These are phyloP conservation scores for Talaromyces sp. DNA, from an alignment of 2,329 filamentous ascomycete genomes.

Conservation along the genomic window DNA sequence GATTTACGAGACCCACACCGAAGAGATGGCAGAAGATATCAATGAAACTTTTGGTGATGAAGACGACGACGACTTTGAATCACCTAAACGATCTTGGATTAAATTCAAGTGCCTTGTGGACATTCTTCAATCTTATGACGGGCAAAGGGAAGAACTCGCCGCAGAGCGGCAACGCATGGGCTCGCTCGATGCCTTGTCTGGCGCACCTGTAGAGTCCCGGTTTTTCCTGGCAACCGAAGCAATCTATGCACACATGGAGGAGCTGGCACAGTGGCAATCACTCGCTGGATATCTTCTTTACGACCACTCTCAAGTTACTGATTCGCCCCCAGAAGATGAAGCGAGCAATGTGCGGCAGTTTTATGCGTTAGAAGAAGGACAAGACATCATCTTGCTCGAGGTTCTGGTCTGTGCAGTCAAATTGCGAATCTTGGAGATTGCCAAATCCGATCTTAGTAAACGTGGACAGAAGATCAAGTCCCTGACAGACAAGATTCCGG, in stretches of 20 bases:
- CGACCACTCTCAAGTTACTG: conserved; percentile 69
- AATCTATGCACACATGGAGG: conserved; percentile 74
- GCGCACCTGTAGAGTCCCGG: conserved; percentile 66
- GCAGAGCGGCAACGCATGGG: conserved; percentile 18
- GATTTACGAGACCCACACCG: conserved; percentile 69
- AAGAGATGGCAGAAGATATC: conserved; percentile 76
- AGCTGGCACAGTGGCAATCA: conserved; percentile 81
- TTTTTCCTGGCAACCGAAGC: conserved; percentile 82
- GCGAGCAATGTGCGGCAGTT: conserved; percentile 63
- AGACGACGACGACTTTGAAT: conserved; percentile 64
- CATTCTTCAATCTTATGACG: conserved; percentile 74
- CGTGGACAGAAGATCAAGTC: conserved; percentile 53
- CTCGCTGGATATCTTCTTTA: conserved; percentile 86
- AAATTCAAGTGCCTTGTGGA: conserved; percentile 87
- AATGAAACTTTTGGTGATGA: conserved; percentile 72
- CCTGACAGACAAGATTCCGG: conserved; percentile 57
- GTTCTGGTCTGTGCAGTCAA: conserved; percentile 80
- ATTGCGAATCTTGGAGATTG: conserved; percentile 60
- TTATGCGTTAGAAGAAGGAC: conserved; percentile 66
- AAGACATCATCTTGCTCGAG: conserved; percentile 82
- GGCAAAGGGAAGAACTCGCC: conserved; percentile 44
- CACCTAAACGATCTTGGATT: conserved; percentile 77
- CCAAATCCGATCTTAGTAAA: conserved; percentile 56
- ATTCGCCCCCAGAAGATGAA: conserved; percentile 51
- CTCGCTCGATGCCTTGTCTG: conserved; percentile 45